Evolutionary conservation across 2,329 filamentous ascomycete species (phyloP), one percentile per base, ranked within the genome.

Genomic region (Aspergillus luchuensis): DNA sequence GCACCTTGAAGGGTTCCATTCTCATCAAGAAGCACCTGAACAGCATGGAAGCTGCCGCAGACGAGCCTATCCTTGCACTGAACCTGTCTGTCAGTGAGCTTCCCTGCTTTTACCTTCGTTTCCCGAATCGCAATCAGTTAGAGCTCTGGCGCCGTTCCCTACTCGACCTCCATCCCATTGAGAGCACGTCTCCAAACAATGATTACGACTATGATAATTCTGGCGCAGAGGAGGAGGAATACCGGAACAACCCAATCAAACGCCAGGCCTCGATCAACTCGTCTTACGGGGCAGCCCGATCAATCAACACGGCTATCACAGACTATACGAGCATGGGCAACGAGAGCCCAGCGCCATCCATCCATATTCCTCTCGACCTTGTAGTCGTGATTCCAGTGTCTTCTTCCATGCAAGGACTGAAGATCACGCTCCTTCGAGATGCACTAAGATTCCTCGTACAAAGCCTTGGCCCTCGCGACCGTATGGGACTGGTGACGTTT

Each of bases 361-460:
- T 96, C 30, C 95, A 99, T 73, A 91, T 98, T 15, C 94, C 95
- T 1, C 87, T 98, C 57, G 95, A 99, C 72, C 88, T 99, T 30
- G 94, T 99, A 0, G 92, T 98, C 0, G 95, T 99, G 21, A 93
- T 99, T 36, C 95, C 95, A 0, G 92, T 99, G 5, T 98, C 95
- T 0, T 96, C 94, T 1, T 98, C 95, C 0, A 99, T 98, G 94
- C 95, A 98, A 77, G 95, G 95, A n/a, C 86, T 99, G 62, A 99
- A 99, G 80, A 97, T 98, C 72, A 96, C 94, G 63, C 83, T 99
- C 1, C 87, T 99, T 13, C 89, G 92, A 45, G 95, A 99, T 76
- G 90, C 94, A 0, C 83, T 99, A 38, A 91, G 91, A 61, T 99
- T 98, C 75, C 89, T 99, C 76, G 91, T 99, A 2, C 85, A 89